Conservation (phyloP, 2,329 filamentous ascomycete species). For the Hymenoscyphus repandus region DNA sequence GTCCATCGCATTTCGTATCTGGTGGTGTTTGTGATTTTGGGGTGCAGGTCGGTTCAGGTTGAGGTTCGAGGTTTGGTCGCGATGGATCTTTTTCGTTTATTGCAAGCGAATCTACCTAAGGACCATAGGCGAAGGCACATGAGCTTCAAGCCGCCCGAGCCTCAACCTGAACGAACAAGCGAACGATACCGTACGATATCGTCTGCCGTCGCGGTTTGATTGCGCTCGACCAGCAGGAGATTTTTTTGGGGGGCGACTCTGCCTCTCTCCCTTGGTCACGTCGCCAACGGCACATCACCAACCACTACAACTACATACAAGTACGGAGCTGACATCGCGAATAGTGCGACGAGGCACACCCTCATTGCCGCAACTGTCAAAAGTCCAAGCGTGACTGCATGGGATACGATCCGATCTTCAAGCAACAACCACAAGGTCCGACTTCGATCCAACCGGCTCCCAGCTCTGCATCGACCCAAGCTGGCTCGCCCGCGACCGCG, state of each 20-base stretch:
- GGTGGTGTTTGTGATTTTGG: constrained; percentile 16
- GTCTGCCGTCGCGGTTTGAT: background rate
- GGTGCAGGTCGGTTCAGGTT: constrained; percentile 9
- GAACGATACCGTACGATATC: background rate
- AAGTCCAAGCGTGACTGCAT: constrained; percentile 85
- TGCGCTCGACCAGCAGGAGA: background rate
- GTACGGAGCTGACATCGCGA: constrained; percentile 20
- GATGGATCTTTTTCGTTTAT: constrained; percentile 32
- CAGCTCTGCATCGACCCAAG: constrained; percentile 34
- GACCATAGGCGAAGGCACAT: constrained; percentile 31
- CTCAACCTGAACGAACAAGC: constrained; percentile 13
- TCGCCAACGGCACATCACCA: no score
- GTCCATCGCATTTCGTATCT: constrained; percentile 29
- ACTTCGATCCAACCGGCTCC: constrained; percentile 68
- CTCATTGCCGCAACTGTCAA: constrained; percentile 83
- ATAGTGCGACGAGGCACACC: constrained; percentile 94
- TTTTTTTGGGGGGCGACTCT: no score
- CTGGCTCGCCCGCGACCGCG: constrained; percentile 24
- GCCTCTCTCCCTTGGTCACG: no score
- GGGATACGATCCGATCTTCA: constrained; percentile 85
- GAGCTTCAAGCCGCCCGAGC: constrained; percentile 23
- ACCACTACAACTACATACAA: no score
- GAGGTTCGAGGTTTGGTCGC: constrained; percentile 14
- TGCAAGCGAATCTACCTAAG: constrained; percentile 34
- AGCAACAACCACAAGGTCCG: constrained; percentile 56